Conservation (phyloP, 2,329 filamentous ascomycete genomes). For the Akanthomyces uredinophilus region DNA sequence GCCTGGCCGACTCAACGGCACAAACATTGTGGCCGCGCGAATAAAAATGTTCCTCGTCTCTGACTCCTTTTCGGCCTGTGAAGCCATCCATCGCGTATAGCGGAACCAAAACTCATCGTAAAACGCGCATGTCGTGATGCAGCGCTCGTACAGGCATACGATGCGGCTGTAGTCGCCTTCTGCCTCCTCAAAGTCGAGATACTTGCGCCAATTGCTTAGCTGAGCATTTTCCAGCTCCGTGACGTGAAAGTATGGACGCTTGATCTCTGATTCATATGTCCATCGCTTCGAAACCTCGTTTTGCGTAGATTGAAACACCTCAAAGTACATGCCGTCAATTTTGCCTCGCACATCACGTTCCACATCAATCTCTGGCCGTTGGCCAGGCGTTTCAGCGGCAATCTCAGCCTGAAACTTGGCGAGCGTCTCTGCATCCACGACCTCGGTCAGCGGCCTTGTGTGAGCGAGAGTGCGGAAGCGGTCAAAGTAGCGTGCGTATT, state of each 20-base stretch:
- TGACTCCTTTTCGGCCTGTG: slow-evolving; percentile 74
- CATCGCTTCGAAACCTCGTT: slow-evolving; percentile 86
- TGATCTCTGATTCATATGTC: slow-evolving; percentile 92
- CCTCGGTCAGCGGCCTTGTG: slow-evolving; percentile 64
- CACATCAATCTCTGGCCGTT: slow-evolving; percentile 68
- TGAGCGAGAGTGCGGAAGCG: slow-evolving; percentile 76
- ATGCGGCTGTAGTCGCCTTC: slow-evolving; percentile 72
- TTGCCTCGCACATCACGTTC: slow-evolving; percentile 77
- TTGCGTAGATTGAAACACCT: slow-evolving; percentile 76
- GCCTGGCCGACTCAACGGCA: slow-evolving; percentile 78
- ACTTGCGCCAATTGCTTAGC: slow-evolving; percentile 88
- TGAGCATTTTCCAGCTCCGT: slow-evolving; percentile 85
- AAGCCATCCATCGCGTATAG: slow-evolving; percentile 92
- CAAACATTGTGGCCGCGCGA: slow-evolving; percentile 76
- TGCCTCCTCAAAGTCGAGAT: slow-evolving; percentile 89
- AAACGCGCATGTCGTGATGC: slow-evolving; percentile 83
- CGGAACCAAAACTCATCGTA: slow-evolving; percentile 98
- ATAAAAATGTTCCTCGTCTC: slow-evolving; percentile 90
- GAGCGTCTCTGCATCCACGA: slow-evolving; percentile 65
- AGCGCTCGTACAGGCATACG: slow-evolving; percentile 87
- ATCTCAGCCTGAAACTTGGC: slow-evolving; percentile 67
- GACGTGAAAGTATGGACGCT: slow-evolving; percentile 94
- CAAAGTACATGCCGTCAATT: slow-evolving; percentile 75
- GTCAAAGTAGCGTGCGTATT: slow-evolving; percentile 93
- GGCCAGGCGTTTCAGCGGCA: slow-evolving; percentile 54